Evolutionary conservation across 1,139 yeast genomes (phyloP), one percentile per base, ranked within the genome.

Genomic region (Wickerhamiella infanticola): DNA sequence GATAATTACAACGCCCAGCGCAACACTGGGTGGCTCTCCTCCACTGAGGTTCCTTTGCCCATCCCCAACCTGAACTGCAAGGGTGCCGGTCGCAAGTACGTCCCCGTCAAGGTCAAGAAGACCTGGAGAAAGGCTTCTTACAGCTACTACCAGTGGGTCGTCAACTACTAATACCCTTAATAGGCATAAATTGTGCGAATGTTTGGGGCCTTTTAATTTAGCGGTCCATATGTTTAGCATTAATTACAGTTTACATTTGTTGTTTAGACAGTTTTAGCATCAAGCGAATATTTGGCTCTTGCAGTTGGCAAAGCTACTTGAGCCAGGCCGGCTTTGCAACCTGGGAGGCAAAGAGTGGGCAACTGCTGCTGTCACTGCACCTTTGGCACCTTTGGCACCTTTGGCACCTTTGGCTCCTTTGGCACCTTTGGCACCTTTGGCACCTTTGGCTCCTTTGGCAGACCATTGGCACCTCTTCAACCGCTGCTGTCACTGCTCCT

Each of bases 1-100:
- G 59, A 55, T 49, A 65, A 68, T 66, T 70, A 69, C 58, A 56
- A 58, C 51, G 63, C 72, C 43, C 63, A 59, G 46, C 56, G 58
- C 26, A 45, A 41, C 47, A 35, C 43, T 25, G 74, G 74, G 43
- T 70, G 63, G 58, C 59, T 67, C 51, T 50, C 59, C 33, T 67
- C 67, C 52, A 55, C 53, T 44, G 41, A 53, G 39, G 51, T 58
- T 46, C 63, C 58, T 23, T 55, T 70, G 46, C 68, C 71, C 40
- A 59, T 64, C 46, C 70, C 72, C 48, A 60, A 68, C 53, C 59
- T 65, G 47, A 55, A 60, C 43, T 65, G 68, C 44, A 53, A 53
- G 45, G 67, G 67, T 56, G 62, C 58, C 48, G 68, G 66, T 51
- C 74, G 73, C 52, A 44, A 29, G n/a, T 57, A 57, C 47, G 41